phyloP scores from a whole-genome alignment of 768 basidiomycete genomes.

The Hemileccinum rubropunctum region DNA sequence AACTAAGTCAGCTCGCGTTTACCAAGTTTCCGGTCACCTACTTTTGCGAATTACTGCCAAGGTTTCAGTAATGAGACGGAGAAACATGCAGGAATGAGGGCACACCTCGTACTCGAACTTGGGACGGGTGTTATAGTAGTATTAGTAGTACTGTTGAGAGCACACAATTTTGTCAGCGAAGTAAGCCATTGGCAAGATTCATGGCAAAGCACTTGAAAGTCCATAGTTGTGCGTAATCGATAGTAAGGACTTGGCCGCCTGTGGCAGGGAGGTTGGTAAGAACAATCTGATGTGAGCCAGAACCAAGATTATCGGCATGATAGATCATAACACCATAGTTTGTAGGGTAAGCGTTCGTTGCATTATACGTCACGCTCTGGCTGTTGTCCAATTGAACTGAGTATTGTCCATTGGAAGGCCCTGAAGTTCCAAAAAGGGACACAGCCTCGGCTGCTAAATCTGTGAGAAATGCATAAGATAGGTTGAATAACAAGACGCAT shows the following conservation, averaged over 20 bases:
- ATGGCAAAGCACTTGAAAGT: conserved; percentile 15
- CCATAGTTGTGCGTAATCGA: conserved; percentile 35
- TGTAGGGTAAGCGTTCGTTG: conserved; percentile 14
- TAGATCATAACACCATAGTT: conserved; percentile 33
- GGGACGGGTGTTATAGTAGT: background rate
- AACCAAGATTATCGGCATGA: conserved; percentile 38
- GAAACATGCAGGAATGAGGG: background rate
- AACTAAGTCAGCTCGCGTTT: background rate
- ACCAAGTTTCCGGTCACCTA: conserved; percentile 3
- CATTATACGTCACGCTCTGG: conserved; percentile 16
- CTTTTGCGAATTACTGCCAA: conserved; percentile 4
- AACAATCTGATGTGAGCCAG: conserved; percentile 35
- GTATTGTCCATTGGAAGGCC: conserved; percentile 36
- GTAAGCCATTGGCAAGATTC: background rate
- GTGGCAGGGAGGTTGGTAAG: conserved; percentile 31
- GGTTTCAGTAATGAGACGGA: background rate
- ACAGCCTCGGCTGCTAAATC: conserved; percentile 38
- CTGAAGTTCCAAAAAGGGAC: conserved; percentile 43
- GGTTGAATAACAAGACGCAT: background rate
- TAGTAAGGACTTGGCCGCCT: conserved; percentile 21
- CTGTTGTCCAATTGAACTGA: conserved; percentile 37
- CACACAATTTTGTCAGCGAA: background rate
- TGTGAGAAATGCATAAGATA: background rate
- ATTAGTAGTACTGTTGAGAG: conserved; percentile 1
- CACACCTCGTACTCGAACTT: conserved; percentile 2